Percentiles rank a stretch among this genome's conserved stretches.
These are phyloP conservation scores for Cyanodermella asteris DNA, from an alignment of 2,329 filamentous ascomycete genomes.

Conservation along the genomic window DNA sequence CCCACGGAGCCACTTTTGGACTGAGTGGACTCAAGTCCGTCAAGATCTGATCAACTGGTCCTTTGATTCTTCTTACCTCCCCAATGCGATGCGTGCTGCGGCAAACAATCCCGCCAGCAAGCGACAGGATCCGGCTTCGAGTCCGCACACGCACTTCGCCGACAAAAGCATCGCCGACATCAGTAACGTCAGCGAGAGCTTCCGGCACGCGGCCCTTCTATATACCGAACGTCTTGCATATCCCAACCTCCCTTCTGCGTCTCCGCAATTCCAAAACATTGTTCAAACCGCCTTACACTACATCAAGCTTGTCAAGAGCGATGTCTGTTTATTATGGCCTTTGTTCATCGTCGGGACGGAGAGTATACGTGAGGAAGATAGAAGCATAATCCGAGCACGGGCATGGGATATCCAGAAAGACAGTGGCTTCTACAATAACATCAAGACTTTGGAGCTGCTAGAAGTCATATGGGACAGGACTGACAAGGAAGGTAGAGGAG, in stretches of 20 bases:
- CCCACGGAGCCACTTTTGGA: slow-evolving; percentile 49
- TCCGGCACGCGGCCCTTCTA: slow-evolving; percentile 70
- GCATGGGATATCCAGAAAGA: slow-evolving; percentile 73
- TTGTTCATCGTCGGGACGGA: slow-evolving; percentile 79
- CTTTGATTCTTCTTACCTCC: slow-evolving; percentile 39
- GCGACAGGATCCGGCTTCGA: slow-evolving; percentile 10
- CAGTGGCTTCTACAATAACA: slow-evolving; percentile 84
- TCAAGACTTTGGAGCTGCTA: slow-evolving; percentile 63
- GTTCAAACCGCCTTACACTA: slow-evolving; percentile 69
- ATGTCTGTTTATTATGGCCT: slow-evolving; percentile 87
- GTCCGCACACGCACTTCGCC: slow-evolving; percentile 5
- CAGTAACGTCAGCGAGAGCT: slow-evolving; percentile 67
- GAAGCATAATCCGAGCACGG: slow-evolving; percentile 54
- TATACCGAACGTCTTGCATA: slow-evolving; percentile 76
- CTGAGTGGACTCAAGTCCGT: slow-evolving; percentile 65
- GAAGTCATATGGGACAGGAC: slow-evolving; percentile 54
- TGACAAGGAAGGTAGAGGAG: not conserved
- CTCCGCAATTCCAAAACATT: slow-evolving; percentile 61
- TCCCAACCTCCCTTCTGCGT: slow-evolving; percentile 47
- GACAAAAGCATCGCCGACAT: slow-evolving; percentile 41
- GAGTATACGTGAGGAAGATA: slow-evolving; percentile 61
- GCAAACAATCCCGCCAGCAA: slow-evolving; percentile 8
- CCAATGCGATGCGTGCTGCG: no score
- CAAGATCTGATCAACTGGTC: slow-evolving; percentile 61
- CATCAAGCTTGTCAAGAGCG: slow-evolving; percentile 54